phyloP scores from a whole-genome alignment of 768 basidiomycete species.

The Rhodotorula babjevae region DNA sequence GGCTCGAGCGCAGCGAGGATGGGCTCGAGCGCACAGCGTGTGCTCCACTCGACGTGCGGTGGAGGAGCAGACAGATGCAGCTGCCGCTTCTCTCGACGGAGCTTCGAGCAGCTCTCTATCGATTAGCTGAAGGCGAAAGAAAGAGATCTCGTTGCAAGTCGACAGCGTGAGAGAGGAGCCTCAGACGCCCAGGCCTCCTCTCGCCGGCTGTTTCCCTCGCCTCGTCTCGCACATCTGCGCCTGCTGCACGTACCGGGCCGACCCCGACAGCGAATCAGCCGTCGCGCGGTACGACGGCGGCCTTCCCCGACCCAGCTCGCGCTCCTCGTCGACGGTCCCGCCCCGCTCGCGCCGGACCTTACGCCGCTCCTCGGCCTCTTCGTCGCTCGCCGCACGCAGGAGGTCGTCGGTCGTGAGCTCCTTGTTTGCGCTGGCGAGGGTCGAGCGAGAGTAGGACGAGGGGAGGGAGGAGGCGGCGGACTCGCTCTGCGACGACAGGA shows the following conservation, averaged over 20 bases:
- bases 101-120: too few relatives aligned
- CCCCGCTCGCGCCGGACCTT: too few relatives aligned
- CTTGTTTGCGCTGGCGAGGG: neutral
- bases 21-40: too few relatives aligned
- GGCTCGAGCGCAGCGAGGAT: too few relatives aligned
- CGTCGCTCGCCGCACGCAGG: neutral
- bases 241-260: neutral
- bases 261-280: neutral
- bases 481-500: neutral
- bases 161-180: too few relatives aligned
- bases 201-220: neutral
- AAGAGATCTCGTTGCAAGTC: too few relatives aligned
- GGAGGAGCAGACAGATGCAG: too few relatives aligned
- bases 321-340: neutral
- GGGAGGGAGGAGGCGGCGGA: neutral
- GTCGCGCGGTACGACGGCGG: constrained; percentile 2
- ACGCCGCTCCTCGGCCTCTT: neutral
- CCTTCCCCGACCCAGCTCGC: neutral
- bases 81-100: too few relatives aligned
- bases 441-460: neutral
- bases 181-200: neutral
- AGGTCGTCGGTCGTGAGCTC: neutral
- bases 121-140: too few relatives aligned
- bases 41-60: too few relatives aligned
- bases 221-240: constrained; percentile 5